Evolutionary conservation across 805 yeast genomes (phyloP), one percentile per base, ranked within the genome.

Genomic region (Naumovozyma castellii): DNA sequence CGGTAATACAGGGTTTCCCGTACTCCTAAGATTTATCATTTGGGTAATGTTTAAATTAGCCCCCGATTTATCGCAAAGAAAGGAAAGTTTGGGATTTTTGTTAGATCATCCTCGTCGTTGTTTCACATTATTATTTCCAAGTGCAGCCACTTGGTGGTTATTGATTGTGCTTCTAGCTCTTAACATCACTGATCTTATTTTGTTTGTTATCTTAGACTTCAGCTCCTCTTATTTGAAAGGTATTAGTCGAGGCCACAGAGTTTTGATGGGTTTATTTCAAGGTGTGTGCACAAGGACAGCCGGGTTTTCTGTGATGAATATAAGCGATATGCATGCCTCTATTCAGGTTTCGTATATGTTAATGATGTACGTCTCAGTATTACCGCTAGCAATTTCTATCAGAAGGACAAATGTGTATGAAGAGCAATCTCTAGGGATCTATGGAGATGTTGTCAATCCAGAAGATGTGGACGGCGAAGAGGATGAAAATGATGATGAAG

Each of bases 321-420:
- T 92, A 31, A 65, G 85, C 2, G 57, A 60, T 32, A 67, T 92
- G 34, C 92, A 87, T 53, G 92, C 97, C 0, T 92, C 95, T 0
- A 84, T 90, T 37, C 95, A 87, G 59, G 94, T 92, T 20, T 78
- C 92, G 50, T 92, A 92, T 59, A 73, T 86, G 78, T 73, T 92
- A 44, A 90, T 92, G 97, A 92, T 92, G 98, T 92, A 92, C 64
- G 87, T 92, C 19, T 90, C 97, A 13, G 97, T 90, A 34, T 69
- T 88, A 56, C 99, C 99, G 1, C 67, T 92, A 50, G 98, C 99
- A 25, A 92, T 92, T 47, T 85, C 96, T 30, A 87, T 92, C 46
- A 78, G 99, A 65, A 75, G 97, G 59, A 92, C 98, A 15, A 92
- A 92, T 59, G 99, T 92, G 40, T 92, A 92, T 64, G 99, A 92